Evolutionary conservation across 352 stramenopile species (phyloP), one percentile per base, ranked within the genome.

Genomic region (Phytopythium helicoides): DNA sequence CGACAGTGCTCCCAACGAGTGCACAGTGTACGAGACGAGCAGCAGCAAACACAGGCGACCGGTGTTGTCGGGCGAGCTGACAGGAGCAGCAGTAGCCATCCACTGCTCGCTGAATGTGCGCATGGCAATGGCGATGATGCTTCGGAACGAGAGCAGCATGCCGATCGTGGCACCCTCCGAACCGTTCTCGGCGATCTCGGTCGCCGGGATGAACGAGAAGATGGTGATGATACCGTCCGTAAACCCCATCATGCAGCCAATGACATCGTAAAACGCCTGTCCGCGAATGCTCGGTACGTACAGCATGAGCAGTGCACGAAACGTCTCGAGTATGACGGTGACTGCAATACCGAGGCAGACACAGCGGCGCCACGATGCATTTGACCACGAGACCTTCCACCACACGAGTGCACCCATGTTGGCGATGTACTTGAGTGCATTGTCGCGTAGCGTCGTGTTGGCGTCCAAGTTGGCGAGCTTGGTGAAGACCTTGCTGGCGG

Each of bases 181-280:
- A 34, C 80, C 80, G 39, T 78, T 84, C 54, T 90, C 76, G 23
- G 75, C 80, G 50, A 90, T 87, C 47, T 90, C 80, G 0, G 73
- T 88, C 7, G 68, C 68, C 21, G 76, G 71, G 11, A 87, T 80
- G 53, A 86, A 65, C 47, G 75, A 81, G 59, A 86, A 88, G 60
- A 90, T 88, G 25, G 69, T 76, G 53, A 86, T 77, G 37, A 90
- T 71, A 8, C 68, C 80, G 42, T 88, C 73, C 16, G 75, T 73
- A 53, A 88, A 68, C 33, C 71, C 68, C 41, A 71, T 68, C 38
- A 88, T 60, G 50, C 68, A 82, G 33, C 58, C 51, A 40, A 90
- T 56, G 0, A 60, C 52, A 62, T 86, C 70, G 54, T 75, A 87
- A 23, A 90, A 73, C n/a, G 58, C 42, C 54, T 77, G 68, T 6